These are phyloP conservation scores for Westerdykella ornata DNA, from an alignment of 2,329 filamentous ascomycete species.

Conservation along the genomic window DNA sequence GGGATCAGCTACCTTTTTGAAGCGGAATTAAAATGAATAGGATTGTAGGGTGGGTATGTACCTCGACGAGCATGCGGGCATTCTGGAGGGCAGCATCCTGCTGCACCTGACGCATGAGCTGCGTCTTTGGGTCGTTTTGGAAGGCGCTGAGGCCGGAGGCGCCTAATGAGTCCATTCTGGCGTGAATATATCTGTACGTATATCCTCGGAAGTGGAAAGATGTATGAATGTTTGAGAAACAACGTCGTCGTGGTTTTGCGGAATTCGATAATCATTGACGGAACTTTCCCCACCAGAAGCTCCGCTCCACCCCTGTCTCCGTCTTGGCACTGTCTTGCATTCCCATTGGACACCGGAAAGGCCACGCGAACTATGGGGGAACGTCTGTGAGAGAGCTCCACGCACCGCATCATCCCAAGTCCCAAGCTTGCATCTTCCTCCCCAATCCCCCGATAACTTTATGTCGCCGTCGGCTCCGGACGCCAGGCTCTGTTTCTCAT, in stretches of 20 bases:
- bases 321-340: background rate
- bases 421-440: slow-evolving; percentile 2
- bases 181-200: slow-evolving; percentile 1
- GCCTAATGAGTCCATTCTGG: slow-evolving; percentile 31
- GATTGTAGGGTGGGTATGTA: slow-evolving; percentile 13
- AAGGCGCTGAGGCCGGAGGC: slow-evolving; percentile 21
- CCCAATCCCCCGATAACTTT: slow-evolving; percentile 12
- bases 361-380: slow-evolving; percentile 22
- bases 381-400: background rate
- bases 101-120: slow-evolving; percentile 48
- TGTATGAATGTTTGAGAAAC: background rate
- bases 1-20: background rate
- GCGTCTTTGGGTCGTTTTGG: slow-evolving; percentile 40
- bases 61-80: slow-evolving; percentile 47
- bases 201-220: background rate
- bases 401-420: slow-evolving; percentile 8
- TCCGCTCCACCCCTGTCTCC: background rate
- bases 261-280: background rate
- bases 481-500: slow-evolving; percentile 18
- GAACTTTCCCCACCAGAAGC: background rate
- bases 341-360: slow-evolving; percentile 18
- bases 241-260: background rate
- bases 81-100: slow-evolving; percentile 49
- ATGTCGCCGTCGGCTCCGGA: slow-evolving; percentile 16
- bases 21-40: background rate